Base-by-base conservation (phyloP, 2,329 filamentous ascomycete species). In the Metarhizium anisopliae region DNA sequence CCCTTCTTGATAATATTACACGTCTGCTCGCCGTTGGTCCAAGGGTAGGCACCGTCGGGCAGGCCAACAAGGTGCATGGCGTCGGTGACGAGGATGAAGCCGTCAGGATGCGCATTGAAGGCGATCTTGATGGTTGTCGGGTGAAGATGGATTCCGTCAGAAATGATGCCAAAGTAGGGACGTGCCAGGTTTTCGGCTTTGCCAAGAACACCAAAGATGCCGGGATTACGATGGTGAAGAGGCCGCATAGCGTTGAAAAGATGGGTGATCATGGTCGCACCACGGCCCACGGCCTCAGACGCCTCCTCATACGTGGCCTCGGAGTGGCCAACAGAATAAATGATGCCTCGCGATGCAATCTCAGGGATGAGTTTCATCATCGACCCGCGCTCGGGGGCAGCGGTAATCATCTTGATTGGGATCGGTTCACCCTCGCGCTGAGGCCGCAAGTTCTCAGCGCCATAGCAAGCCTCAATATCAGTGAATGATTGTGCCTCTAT, bases 161-260 rank as follows among this genome's bases (percentile, higher is more conserved):
- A 84, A 58, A 96, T 96, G 65, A 96, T 82, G 57, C 92, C 92
- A 68, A 93, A 96, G 70, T 81, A 96, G 0, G 91, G 91, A 53
- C 86, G 78, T 13, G 72, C 68, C 55, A 74, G 65, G 58, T 70
- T 77, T 63, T 86, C 80, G 8, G 80, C 80, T 59, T 81, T 81
- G 58, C 91, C 90, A 14, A 96, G 75, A 0, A 95, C 83, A 32
- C 92, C 92, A 67, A 95, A 95, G 63, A 96, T 84, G 42, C 91
- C 91, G 0, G 92, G 91, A 70, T 96, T 91, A 56, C 92, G 87
- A 76, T 96, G 90, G 69, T 94, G 89, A 52, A 95, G 82, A 14
- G 90, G 90, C 1, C 85, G 81, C 91, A 96, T 96, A 30, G 91
- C 91, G 68, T 96, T 96, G 81, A 95, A 96, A 1, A 96, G 78